Percentiles rank a stretch among this genome's conserved stretches.
phyloP scores from a whole-genome alignment of 2,329 filamentous ascomycete genomes.

The Beauveria bassiana region DNA sequence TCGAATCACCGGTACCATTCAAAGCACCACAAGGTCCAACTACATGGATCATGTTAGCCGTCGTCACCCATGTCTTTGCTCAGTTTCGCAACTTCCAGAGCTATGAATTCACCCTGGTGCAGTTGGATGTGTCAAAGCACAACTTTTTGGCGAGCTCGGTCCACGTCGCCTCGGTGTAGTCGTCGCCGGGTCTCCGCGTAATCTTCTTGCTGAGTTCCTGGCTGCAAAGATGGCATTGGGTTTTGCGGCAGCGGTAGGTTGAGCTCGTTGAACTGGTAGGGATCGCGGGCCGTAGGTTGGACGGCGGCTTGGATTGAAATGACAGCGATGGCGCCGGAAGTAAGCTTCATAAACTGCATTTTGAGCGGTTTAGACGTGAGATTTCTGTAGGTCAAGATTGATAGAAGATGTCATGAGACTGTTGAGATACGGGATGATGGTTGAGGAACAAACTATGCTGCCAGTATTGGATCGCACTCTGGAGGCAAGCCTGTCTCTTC shows the following conservation, averaged over 20 bases:
- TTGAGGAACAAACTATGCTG: too few relatives aligned
- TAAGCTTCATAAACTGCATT: not conserved
- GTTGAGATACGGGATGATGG: too few relatives aligned
- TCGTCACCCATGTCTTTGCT: not conserved
- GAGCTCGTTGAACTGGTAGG: not conserved
- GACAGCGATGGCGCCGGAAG: not conserved
- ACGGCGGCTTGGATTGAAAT: not conserved
- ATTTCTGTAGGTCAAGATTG: too few relatives aligned
- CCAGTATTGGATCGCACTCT: too few relatives aligned
- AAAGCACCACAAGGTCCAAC: not conserved
- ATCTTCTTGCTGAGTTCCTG: not conserved
- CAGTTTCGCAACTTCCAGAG: not conserved
- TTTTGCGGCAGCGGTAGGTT: not conserved
- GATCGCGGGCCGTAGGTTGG: not conserved
- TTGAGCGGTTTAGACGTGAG: not conserved
- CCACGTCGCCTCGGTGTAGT: not conserved
- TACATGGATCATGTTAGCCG: not conserved
- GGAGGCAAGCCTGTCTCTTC: too few relatives aligned
- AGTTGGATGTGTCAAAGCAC: not conserved
- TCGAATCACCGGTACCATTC: not conserved
- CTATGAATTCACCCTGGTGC: conserved; percentile 1
- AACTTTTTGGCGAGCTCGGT: not conserved
- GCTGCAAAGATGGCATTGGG: not conserved
- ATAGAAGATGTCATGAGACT: too few relatives aligned
- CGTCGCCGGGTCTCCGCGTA: not conserved